phyloP scores from a whole-genome alignment of 805 yeast genomes.

The Isabelozyma rhagii region DNA sequence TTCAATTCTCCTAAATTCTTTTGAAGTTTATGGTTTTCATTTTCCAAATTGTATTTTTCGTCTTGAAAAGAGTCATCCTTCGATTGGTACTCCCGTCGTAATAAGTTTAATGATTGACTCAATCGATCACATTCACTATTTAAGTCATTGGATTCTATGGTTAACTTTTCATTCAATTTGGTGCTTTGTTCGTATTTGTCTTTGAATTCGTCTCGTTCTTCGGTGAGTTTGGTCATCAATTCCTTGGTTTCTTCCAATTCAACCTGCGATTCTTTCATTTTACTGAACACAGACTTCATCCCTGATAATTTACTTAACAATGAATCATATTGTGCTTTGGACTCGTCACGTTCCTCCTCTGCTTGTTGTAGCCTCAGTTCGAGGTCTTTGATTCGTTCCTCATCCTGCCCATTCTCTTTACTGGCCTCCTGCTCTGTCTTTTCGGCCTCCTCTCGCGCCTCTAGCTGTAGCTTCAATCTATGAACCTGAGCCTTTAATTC shows the following conservation, averaged over 20 bases:
- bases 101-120: conserved; percentile 32
- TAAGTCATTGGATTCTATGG: conserved; percentile 36
- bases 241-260: conserved; percentile 57
- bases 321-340: conserved; percentile 58
- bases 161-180: conserved; percentile 12
- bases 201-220: conserved; percentile 23
- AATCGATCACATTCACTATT: conserved; percentile 56
- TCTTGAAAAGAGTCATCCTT: conserved; percentile 35
- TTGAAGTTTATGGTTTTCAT: conserved; percentile 33
- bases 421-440: neutral
- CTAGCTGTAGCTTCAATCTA: conserved; percentile 3
- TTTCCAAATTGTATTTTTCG: conserved; percentile 39
- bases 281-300: conserved; percentile 68
- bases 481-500: conserved; percentile 4
- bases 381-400: conserved; percentile 5
- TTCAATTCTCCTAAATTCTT: conserved; percentile 40
- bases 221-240: conserved; percentile 26
- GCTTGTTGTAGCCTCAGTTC: conserved; percentile 25
- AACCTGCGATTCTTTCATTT: conserved; percentile 67
- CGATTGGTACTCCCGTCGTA: conserved; percentile 35
- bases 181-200: conserved; percentile 6
- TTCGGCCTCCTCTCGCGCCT: neutral
- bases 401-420: neutral
- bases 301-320: conserved; percentile 62
- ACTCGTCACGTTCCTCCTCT: conserved; percentile 54